Evolutionary conservation across 495 filamentous ascomycete genomes (phyloP), one percentile per base, ranked within the genome.

Genomic region (Stereocaulon alpinum): DNA sequence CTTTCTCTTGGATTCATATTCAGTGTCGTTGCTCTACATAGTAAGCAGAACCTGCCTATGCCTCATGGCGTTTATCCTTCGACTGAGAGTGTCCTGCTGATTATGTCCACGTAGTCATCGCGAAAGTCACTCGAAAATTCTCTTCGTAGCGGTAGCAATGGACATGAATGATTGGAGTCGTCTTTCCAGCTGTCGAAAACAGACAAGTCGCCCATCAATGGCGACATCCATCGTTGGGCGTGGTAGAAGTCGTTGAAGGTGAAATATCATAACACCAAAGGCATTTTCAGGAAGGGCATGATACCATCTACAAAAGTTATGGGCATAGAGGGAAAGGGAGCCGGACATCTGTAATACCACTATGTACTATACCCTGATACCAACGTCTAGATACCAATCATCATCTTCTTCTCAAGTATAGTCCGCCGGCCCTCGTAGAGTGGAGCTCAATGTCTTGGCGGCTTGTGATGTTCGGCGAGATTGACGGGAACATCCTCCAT

Each of bases 1-100:
- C 80, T 98, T 63, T 91, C 86, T 63, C 79, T 98, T 63, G 93
- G 92, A 45, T 98, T 98, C 75, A 98, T 98, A 72, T 95, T 97
- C 77, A 93, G 88, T 66, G 93, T 98, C 70, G 93, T 98, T 67
- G 91, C 89, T 66, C 78, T 98, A 71, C 93, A 98, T 74, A 87
- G 93, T 98, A 83, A 62, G 88, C 80, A 43, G 59, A 40, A 34
- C 27, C 43, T 17, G 55, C 24, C 10, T 44, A 49, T 17, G 47
- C 24, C 44, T 49, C 53, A 0, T 49, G 29, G 20, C 6, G 18
- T 14, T 15, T 5, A 10, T 53, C 24, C 11, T 32, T 20, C 18
- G 2, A n/a, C 18, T 30, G 47, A 18, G 47, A 3, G 30, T 6
- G 30, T 14, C 14, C 34, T 34, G 37, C 48, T 59, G 24, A 59